Evolutionary conservation across 257 asterid species (phyloP), one percentile per base, ranked within the genome.

Genomic region (Solanum tarijense): DNA sequence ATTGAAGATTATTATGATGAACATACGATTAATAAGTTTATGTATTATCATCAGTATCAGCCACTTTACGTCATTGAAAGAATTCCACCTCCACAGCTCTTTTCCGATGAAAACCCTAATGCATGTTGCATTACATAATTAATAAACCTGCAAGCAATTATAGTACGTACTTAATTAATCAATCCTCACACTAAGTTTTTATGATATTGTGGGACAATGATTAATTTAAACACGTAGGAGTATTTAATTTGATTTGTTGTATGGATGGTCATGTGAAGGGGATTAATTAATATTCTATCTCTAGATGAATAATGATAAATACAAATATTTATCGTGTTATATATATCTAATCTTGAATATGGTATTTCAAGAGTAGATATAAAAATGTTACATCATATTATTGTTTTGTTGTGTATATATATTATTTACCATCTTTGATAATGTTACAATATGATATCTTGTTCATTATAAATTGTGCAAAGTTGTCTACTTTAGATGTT

Each of bases 31-130:
- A 91, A 89, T 16, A 85, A 74, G 21, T 76, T 90, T 89, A 93
- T 94, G 95, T 87, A 93, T 78, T 89, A 92, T 79, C 91, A 94
- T 82, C 58, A 7, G 21, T 38, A 39, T 86, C 98, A 95, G 87
- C 98, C 98, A 1, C 84, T 92, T 86, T 94, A 96, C 86, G 87
- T 93, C 82, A 88, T 94, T 0, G 99, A 94, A 62, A 93, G 97
- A 91, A 94, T 94, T 74, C 99, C 98, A 38, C 92, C 98, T 2
- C 98, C 98, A 20, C 98, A 96, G 91, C 90, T 95, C 32, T 96
- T 96, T 88, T 96, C 99, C 1, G 99, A 96, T 65, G 98, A 96
- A 87, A 96, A 96, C 83, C 99, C 99, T 76, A 95, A 96, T 91
- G 98, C 99, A 6, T 96, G 99, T 88, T 89, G 90, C 89, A 87